Percentiles rank a stretch among this genome's conserved stretches.
Conservation (phyloP, 2,329 filamentous ascomycete species). For the Colletotrichum sp. region DNA sequence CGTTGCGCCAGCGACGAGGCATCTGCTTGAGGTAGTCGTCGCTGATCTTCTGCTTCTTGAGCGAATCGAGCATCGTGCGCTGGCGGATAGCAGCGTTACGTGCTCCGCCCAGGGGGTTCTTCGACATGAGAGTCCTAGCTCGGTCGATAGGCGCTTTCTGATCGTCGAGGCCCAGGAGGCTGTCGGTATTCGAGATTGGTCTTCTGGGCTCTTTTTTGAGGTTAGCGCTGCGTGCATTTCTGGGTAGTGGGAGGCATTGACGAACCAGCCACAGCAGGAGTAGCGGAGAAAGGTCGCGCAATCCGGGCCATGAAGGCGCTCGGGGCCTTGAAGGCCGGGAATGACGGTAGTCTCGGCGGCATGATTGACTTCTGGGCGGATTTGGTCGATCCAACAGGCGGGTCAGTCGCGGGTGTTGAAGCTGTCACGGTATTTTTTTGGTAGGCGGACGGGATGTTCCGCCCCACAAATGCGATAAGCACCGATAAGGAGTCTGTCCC, state of each 20-base stretch:
- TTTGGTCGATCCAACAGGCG: not conserved
- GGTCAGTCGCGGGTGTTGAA: constrained; percentile 19
- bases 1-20: constrained; percentile 73
- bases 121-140: not conserved
- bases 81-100: constrained; percentile 25
- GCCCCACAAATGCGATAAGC: constrained; percentile 14
- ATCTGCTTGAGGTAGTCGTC: constrained; percentile 67
- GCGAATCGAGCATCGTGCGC: constrained; percentile 39
- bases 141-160: not conserved
- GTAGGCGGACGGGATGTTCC: constrained; percentile 19
- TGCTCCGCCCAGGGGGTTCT: not conserved
- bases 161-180: constrained; percentile 19
- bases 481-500: constrained; percentile 20
- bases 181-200: not conserved
- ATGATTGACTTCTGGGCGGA: constrained; percentile 29
- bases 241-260: not conserved
- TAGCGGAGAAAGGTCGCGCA: constrained; percentile 19
- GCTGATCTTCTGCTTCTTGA: constrained; percentile 43
- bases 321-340: constrained; percentile 17
- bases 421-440: constrained; percentile 22
- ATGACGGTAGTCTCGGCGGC: constrained; percentile 42
- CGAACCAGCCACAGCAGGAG: constrained; percentile 7
- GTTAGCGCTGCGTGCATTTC: not conserved
- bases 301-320: constrained; percentile 11
- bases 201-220: not conserved